These are phyloP conservation scores for Gracilaria caudata DNA, from an alignment of 23 red algal genomes.

Conservation along the genomic window DNA sequence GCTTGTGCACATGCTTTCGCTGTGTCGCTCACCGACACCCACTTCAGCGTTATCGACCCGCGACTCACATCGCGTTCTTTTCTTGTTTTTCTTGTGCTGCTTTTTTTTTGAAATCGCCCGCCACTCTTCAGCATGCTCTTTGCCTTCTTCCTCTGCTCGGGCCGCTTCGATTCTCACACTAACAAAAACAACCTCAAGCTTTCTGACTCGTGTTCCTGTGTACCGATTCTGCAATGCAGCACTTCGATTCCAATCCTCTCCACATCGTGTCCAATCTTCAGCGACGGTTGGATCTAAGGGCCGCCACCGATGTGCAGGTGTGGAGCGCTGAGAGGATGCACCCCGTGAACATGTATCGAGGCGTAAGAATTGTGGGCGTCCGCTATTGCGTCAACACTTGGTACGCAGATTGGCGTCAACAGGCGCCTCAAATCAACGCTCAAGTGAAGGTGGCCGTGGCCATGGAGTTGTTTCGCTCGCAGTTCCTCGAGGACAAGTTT, in stretches of 20 bases:
- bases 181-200: neutral
- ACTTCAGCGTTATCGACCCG: neutral
- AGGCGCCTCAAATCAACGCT: neutral
- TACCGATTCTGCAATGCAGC: neutral
- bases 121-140: slow-evolving; percentile 16
- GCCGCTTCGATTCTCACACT: neutral
- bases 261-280: slow-evolving; percentile 42
- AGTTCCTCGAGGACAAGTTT: slow-evolving; percentile 50
- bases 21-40: no score
- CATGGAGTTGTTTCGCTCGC: slow-evolving; percentile 31
- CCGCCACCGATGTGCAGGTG: neutral
- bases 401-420: slow-evolving; percentile 16
- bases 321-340: slow-evolving; percentile 17
- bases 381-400: slow-evolving; percentile 35
- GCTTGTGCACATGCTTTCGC: neutral
- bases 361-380: slow-evolving; percentile 46
- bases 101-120: neutral
- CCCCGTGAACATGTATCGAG: slow-evolving; percentile 13
- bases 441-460: neutral
- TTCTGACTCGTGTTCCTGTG: neutral
- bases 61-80: neutral
- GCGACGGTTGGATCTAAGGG: slow-evolving; percentile 9
- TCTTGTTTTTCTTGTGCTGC: neutral
- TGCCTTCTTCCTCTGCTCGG: neutral
- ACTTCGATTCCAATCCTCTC: neutral